Evolutionary conservation across 345 rosid genomes (phyloP), one percentile per base, ranked within the genome.

Genomic region (Heritiera fomes): DNA sequence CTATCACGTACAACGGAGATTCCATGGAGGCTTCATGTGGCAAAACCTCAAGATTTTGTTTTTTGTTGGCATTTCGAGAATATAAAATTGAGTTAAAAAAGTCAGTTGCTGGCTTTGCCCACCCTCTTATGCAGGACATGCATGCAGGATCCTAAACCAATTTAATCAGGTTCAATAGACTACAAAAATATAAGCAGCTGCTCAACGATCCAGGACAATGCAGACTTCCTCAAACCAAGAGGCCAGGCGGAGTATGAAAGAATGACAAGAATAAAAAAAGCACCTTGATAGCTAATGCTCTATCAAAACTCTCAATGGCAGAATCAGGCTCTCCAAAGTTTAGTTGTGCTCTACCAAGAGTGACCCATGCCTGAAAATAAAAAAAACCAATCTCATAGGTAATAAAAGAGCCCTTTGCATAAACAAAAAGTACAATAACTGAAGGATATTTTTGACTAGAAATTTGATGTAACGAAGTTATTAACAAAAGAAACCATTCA

Each of bases 281-380:
- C 80, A 92, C 99, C 91, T 91, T 89, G 75, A 93, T 75, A 12
- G 89, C 89, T 82, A 93, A 80, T 61, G 97, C 95, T 65, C 71
- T 86, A 70, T 90, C 94, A 56, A 95, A 89, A 83, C 95, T 95
- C 75, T 79, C 88, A 53, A 91, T 87, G 43, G 97, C 95, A 80
- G 80, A 86, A 80, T 93, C 97, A 7, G 95, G 98, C 85, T 95
- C 98, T 78, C 99, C 98, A 53, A 90, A 95, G 86, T 95, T 95
- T 28, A 95, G 85, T 77, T 95, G 98, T 60, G 99, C 91, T 84
- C 98, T 92, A 81, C 97, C 98, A 73, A 95, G 98, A 59, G 99
- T 93, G 82, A 88, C 59, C 97, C 99, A 92, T 20, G 93, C 98
- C 99, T 95, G 81, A 34, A 34, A 0, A n/a, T n/a, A n/a, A 84